Evolutionary conservation across 192 early-diverging fungal genomes (phyloP).

Genomic region (Dissophora ornata): DNA sequence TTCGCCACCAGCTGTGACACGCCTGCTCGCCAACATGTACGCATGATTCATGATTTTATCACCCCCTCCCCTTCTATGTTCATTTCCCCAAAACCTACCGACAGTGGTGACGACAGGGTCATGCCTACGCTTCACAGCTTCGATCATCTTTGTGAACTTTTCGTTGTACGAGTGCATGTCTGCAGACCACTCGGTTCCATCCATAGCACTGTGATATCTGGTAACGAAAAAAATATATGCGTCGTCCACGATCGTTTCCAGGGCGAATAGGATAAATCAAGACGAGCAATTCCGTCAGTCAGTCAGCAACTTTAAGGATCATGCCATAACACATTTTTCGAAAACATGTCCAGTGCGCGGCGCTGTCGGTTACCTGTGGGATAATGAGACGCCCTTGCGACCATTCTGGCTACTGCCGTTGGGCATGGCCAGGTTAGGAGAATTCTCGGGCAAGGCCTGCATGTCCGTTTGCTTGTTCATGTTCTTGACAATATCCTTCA

Average conservation of each 20-base stretch:
- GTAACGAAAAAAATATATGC: too few relatives aligned
- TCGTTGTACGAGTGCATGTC: slow-evolving; percentile 84
- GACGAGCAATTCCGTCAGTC: too few relatives aligned
- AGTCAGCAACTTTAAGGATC: too few relatives aligned
- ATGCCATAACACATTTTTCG: too few relatives aligned
- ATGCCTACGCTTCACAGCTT: slow-evolving; percentile 92
- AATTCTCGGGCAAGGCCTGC: slow-evolving; percentile 56
- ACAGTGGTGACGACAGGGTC: slow-evolving; percentile 92
- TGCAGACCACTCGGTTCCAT: slow-evolving; percentile 67
- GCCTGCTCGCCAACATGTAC: too few relatives aligned
- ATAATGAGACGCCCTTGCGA: slow-evolving; percentile 53
- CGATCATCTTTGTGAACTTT: slow-evolving; percentile 88
- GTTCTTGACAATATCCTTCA: slow-evolving; percentile 45
- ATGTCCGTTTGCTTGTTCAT: slow-evolving; percentile 45
- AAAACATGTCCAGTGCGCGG: background rate
- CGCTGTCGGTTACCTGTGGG: slow-evolving; percentile 57
- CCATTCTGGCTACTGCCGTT: slow-evolving; percentile 13
- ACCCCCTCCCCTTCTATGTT: background rate
- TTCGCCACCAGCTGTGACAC: background rate
- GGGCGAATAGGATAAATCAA: too few relatives aligned
- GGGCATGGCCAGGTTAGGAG: slow-evolving; percentile 58
- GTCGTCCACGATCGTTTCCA: too few relatives aligned
- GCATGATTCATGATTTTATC: too few relatives aligned
- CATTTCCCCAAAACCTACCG: slow-evolving; percentile 55
- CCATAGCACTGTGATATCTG: slow-evolving; percentile 69